A percentile compares a stretch with the other conserved stretches of the same genome.
Evolutionary conservation across 1,139 yeast genomes (phyloP).

Genomic region (Scheffersomyces insectosa): DNA sequence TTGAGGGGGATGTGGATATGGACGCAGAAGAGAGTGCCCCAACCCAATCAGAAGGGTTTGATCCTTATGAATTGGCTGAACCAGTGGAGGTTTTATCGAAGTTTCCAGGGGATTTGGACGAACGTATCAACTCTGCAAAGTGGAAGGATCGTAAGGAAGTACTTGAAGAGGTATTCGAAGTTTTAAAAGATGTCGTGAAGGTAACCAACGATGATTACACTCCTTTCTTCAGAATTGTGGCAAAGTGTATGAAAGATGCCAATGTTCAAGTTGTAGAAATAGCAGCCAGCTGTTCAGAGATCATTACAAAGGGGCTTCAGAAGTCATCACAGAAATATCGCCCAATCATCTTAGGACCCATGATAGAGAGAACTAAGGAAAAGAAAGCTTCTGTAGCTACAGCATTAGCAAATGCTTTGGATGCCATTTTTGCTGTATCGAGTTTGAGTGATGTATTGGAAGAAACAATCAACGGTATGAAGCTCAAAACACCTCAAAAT

Average conservation of each 20-base stretch:
- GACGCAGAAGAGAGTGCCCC: conserved; percentile 18
- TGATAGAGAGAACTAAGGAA: conserved; percentile 85
- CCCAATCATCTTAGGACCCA: conserved; percentile 54
- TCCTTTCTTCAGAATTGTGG: conserved; percentile 57
- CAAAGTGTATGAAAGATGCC: conserved; percentile 84
- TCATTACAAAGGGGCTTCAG: conserved; percentile 68
- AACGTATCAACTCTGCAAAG: conserved; percentile 58
- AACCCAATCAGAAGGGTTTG: conserved; percentile 21
- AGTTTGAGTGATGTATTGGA: conserved; percentile 62
- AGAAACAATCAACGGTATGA: conserved; percentile 58
- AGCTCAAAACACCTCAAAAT: conserved; percentile 82
- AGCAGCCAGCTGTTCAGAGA: conserved; percentile 70
- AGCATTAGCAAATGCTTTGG: conserved; percentile 65
- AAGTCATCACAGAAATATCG: conserved; percentile 56
- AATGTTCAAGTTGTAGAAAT: conserved; percentile 84
- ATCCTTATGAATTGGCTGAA: conserved; percentile 41
- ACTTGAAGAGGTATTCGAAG: conserved; percentile 63
- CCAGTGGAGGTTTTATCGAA: conserved; percentile 62
- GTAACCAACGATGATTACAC: conserved; percentile 55
- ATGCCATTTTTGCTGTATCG: conserved; percentile 56
- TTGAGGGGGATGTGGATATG: conserved; percentile 45
- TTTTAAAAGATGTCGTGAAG: conserved; percentile 53
- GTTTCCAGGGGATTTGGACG: conserved; percentile 62
- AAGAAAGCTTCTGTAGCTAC: conserved; percentile 78
- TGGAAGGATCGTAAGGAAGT: conserved; percentile 96